phyloP scores from a whole-genome alignment of 495 filamentous ascomycete genomes.

The Jackrogersella multiformis region DNA sequence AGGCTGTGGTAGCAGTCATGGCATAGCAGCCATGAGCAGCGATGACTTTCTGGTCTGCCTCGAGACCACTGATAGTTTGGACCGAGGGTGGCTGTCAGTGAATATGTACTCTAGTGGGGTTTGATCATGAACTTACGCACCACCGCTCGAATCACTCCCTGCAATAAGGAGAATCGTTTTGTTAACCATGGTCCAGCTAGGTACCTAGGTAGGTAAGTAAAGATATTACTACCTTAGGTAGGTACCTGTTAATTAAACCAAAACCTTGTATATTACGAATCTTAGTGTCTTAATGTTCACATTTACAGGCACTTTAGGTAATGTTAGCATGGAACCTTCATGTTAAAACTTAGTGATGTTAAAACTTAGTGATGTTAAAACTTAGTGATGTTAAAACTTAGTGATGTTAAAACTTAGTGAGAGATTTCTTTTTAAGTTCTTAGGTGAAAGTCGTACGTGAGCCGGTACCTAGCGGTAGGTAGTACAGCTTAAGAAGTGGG shows the following conservation, averaged over 20 bases:
- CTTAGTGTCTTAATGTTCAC: too few species aligned
- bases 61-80: slow-evolving; percentile 74
- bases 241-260: slow-evolving; percentile 2
- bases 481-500: slow-evolving; percentile 18
- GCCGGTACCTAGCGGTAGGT: not conserved
- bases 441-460: not conserved
- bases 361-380: too few species aligned
- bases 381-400: too few species aligned
- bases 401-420: too few species aligned
- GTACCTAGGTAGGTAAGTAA: not conserved
- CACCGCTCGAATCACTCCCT: slow-evolving; percentile 86
- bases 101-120: slow-evolving; percentile 11
- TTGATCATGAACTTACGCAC: slow-evolving; percentile 70
- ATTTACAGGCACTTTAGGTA: too few species aligned
- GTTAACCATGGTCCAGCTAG: slow-evolving; percentile 38
- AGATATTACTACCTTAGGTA: not conserved
- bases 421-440: slow-evolving; percentile 29
- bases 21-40: slow-evolving; percentile 92
- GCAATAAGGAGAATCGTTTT: slow-evolving; percentile 80
- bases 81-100: slow-evolving; percentile 21
- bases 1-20: slow-evolving; percentile 93
- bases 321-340: too few species aligned
- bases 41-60: slow-evolving; percentile 95
- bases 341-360: too few species aligned
- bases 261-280: not conserved